Evolutionary conservation across 257 asterid genomes (phyloP).

Genomic region (Pogostemon cablin): DNA sequence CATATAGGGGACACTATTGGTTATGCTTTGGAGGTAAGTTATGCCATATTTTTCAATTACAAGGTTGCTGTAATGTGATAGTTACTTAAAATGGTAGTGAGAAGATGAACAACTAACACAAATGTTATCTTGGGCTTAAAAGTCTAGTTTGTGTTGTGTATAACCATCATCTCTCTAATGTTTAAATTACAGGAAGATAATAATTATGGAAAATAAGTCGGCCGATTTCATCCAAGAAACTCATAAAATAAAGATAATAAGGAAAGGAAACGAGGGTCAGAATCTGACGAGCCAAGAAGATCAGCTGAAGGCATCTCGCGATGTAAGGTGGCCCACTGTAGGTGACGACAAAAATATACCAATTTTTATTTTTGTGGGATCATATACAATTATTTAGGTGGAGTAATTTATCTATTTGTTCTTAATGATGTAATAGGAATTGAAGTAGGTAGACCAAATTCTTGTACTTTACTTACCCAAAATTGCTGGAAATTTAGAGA

Average conservation of each 20-base stretch:
- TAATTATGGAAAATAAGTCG: slow-evolving; percentile 54
- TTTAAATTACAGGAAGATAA: slow-evolving; percentile 57
- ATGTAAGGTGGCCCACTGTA: slow-evolving; percentile 76
- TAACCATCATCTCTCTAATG: neutral
- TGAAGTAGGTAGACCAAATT: too few species aligned
- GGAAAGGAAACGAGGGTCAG: slow-evolving; percentile 51
- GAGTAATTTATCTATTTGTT: too few species aligned
- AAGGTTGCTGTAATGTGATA: neutral
- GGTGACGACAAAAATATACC: too few species aligned
- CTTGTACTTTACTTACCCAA: too few species aligned
- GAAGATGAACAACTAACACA: neutral
- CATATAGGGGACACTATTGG: slow-evolving; percentile 67
- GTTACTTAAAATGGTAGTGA: slow-evolving; percentile 3
- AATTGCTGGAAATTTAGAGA: too few species aligned
- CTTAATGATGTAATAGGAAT: too few species aligned
- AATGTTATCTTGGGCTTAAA: neutral
- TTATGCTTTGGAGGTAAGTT: slow-evolving; percentile 65
- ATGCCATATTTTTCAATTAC: neutral
- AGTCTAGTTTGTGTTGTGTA: slow-evolving; percentile 2
- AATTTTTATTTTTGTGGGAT: too few species aligned
- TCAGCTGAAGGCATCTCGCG: slow-evolving; percentile 93
- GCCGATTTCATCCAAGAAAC: slow-evolving; percentile 66
- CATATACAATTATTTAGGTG: too few species aligned
- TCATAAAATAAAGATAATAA: slow-evolving; percentile 59
- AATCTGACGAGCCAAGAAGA: slow-evolving; percentile 66